Evolutionary conservation across 768 basidiomycete genomes (phyloP).

Genomic region (Naematelia encephala): DNA sequence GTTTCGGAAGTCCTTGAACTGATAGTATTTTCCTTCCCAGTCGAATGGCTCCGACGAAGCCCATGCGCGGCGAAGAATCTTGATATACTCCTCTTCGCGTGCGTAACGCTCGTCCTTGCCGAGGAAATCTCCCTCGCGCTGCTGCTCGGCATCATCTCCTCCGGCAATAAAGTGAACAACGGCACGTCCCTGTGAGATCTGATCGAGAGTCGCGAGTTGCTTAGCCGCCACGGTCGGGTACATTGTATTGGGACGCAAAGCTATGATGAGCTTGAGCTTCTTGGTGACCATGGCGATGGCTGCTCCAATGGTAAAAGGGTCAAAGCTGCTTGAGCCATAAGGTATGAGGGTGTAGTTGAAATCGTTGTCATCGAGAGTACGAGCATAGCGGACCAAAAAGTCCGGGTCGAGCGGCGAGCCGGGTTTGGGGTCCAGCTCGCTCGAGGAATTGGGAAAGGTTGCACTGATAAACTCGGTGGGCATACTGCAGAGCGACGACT

Average conservation of each 20-base stretch:
- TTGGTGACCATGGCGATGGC: slow-evolving; percentile 29
- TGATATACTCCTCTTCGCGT: slow-evolving; percentile 37
- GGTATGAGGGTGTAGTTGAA: slow-evolving; percentile 37
- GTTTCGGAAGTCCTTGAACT: slow-evolving; percentile 34
- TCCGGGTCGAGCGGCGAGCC: slow-evolving; percentile 32
- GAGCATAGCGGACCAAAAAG: slow-evolving; percentile 32
- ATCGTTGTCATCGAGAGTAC: slow-evolving; percentile 31
- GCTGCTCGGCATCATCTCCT: slow-evolving; percentile 30
- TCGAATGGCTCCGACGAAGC: slow-evolving; percentile 27
- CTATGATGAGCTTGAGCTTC: slow-evolving; percentile 30
- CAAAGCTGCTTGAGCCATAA: slow-evolving; percentile 28
- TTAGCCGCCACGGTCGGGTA: slow-evolving; percentile 38
- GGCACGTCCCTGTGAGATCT: slow-evolving; percentile 28
- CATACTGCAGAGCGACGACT: too few relatives aligned
- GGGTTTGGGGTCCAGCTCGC: slow-evolving; percentile 28
- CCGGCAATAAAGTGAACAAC: slow-evolving; percentile 40
- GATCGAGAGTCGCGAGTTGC: slow-evolving; percentile 33
- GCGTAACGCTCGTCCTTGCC: slow-evolving; percentile 34
- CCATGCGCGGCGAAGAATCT: slow-evolving; percentile 34
- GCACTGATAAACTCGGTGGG: slow-evolving; percentile 34
- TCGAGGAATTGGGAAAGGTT: slow-evolving; percentile 33
- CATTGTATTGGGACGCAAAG: slow-evolving; percentile 36
- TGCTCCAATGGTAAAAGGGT: slow-evolving; percentile 37
- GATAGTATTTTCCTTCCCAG: slow-evolving; percentile 39
- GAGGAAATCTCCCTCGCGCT: slow-evolving; percentile 32